phyloP scores from a whole-genome alignment of 371 early-diverging fungal species.

The Paraphysoderma sedebokerense region DNA sequence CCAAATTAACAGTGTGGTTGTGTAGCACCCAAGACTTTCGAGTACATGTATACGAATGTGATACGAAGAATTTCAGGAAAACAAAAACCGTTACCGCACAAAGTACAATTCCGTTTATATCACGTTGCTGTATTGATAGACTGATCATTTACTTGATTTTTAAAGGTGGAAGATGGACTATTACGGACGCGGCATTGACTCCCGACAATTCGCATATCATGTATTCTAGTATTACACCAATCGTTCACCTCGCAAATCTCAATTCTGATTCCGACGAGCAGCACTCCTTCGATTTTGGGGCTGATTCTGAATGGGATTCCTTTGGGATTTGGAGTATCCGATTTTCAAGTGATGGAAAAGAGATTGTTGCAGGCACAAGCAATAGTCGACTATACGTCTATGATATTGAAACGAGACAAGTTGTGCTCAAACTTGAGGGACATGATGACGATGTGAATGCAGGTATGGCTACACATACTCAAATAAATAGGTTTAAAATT shows the following conservation, averaged over 20 bases:
- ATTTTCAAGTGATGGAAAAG: constrained; percentile 32
- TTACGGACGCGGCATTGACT: constrained; percentile 23
- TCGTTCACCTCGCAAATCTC: constrained; percentile 27
- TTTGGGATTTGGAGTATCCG: constrained; percentile 39
- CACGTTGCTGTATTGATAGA: neutral
- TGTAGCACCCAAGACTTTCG: constrained; percentile 29
- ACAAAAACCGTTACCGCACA: constrained; percentile 13
- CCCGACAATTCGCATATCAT: constrained; percentile 25
- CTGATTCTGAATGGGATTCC: neutral
- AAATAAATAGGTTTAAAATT: no score
- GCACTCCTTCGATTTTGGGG: neutral
- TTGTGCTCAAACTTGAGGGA: constrained; percentile 20
- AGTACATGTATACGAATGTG: constrained; percentile 25
- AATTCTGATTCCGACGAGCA: neutral
- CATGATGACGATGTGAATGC: constrained; percentile 35
- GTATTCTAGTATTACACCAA: constrained; percentile 36
- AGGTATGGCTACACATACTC: no score
- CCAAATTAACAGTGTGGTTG: no score
- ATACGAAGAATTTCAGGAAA: constrained; percentile 9
- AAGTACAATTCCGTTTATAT: neutral
- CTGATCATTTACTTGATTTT: neutral
- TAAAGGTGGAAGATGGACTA: constrained; percentile 28
- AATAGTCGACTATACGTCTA: constrained; percentile 22
- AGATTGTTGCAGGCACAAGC: constrained; percentile 35
- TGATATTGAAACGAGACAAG: constrained; percentile 26